Evolutionary conservation across 2,329 filamentous ascomycete species (phyloP).

Genomic region (Talaromyces sp.): DNA sequence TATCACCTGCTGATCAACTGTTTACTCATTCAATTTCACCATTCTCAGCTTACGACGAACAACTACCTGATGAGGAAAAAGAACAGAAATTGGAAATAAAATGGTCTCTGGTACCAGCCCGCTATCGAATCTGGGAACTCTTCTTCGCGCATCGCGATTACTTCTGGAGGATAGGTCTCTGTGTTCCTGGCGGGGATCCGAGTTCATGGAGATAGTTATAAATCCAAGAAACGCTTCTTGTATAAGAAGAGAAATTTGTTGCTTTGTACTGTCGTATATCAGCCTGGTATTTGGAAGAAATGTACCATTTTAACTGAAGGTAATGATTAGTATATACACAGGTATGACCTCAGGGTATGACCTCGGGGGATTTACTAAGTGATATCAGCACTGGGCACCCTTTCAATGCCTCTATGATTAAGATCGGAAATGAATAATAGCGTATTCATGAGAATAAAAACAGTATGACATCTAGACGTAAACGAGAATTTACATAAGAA

Average conservation of each 20-base stretch:
- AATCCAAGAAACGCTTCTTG: neutral
- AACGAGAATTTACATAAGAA: neutral
- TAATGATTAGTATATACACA: too few relatives aligned
- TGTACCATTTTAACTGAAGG: too few relatives aligned
- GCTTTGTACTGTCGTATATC: neutral
- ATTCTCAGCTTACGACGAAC: neutral
- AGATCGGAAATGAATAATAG: too few relatives aligned
- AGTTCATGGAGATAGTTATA: constrained; percentile 18
- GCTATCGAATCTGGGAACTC: constrained; percentile 81
- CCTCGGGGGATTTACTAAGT: too few relatives aligned
- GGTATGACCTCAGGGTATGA: too few relatives aligned
- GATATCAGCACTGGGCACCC: too few relatives aligned
- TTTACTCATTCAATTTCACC: too few relatives aligned
- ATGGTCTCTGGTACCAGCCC: constrained; percentile 33
- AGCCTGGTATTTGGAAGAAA: too few relatives aligned
- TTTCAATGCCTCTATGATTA: too few relatives aligned
- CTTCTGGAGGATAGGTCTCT: constrained; percentile 88
- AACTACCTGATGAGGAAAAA: neutral
- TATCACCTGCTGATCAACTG: neutral
- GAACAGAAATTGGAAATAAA: neutral
- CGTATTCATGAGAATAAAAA: neutral
- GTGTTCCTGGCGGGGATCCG: constrained; percentile 65
- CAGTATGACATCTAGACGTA: neutral
- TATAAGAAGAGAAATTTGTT: too few relatives aligned
- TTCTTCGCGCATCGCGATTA: constrained; percentile 95